These are phyloP conservation scores for Tetrahymena elliotti DNA, from an alignment of 73 alveolate species.

Conservation along the genomic window DNA sequence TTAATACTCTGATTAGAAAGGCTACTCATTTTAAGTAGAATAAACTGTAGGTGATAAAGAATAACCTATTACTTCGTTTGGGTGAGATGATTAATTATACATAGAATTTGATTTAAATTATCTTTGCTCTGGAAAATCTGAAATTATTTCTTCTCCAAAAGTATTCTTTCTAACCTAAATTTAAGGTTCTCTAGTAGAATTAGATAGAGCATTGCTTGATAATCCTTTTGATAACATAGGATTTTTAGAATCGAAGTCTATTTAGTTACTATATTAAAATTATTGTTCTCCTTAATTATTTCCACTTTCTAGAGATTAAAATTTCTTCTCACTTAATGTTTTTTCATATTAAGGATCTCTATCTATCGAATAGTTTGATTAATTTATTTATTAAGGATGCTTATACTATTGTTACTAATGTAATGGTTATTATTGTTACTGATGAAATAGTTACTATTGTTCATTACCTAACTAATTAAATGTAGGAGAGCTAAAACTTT, in stretches of 20 bases:
- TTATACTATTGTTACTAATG: background rate
- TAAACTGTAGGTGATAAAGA: background rate
- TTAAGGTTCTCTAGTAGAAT: background rate
- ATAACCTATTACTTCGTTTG: background rate
- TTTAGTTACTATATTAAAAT: background rate
- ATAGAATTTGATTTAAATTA: background rate
- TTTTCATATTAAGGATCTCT: background rate
- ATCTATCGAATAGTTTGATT: background rate
- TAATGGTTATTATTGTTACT: background rate
- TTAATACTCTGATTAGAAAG: background rate
- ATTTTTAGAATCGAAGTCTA: background rate
- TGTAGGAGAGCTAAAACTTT: background rate
- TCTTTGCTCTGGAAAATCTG: background rate
- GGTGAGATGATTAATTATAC: background rate
- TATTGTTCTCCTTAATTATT: background rate
- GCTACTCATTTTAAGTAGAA: background rate
- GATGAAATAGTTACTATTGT: too few species aligned
- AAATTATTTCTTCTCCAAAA: background rate
- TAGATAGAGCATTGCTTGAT: background rate
- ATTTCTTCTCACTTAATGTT: background rate
- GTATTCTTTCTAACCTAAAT: background rate
- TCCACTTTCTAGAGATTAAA: background rate
- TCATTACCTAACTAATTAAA: background rate
- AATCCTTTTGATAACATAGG: background rate
- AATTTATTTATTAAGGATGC: background rate